A percentile compares a stretch with the other conserved stretches of the same genome.
Conservation (phyloP, 2,329 filamentous ascomycete species). For the Zopfia rhizophila region DNA sequence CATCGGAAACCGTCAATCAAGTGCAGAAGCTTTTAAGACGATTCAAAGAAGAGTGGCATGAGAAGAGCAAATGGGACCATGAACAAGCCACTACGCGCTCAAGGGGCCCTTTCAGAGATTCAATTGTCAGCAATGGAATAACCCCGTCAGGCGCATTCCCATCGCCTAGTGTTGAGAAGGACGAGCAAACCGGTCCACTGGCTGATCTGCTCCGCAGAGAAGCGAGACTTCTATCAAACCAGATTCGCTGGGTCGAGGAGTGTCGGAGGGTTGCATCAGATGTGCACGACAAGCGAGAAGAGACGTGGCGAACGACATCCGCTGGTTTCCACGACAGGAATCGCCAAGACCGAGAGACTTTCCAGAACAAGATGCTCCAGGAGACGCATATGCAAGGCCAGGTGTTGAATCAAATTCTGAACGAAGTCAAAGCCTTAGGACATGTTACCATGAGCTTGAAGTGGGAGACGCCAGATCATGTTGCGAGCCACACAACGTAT, state of each 20-base stretch:
- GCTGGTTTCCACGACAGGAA: slow-evolving; percentile 53
- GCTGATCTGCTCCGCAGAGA: slow-evolving; percentile 32
- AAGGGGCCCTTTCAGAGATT: slow-evolving; percentile 8
- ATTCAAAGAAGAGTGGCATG: slow-evolving; percentile 31
- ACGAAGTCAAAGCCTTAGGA: slow-evolving; percentile 38
- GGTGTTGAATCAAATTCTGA: slow-evolving; percentile 37
- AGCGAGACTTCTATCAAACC: slow-evolving; percentile 42
- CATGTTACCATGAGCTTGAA: slow-evolving; percentile 38
- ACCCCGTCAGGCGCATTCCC: slow-evolving; percentile 25
- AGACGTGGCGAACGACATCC: slow-evolving; percentile 53
- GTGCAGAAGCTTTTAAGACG: slow-evolving; percentile 22
- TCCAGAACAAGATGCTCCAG: slow-evolving; percentile 44
- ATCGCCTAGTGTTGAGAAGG: slow-evolving; percentile 20
- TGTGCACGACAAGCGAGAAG: slow-evolving; percentile 48
- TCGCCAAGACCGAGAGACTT: slow-evolving; percentile 46
- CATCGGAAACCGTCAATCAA: slow-evolving; percentile 27
- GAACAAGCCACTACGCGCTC: slow-evolving; percentile 12
- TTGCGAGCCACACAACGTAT: slow-evolving; percentile 15
- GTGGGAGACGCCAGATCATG: slow-evolving; percentile 35
- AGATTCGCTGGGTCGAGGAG: slow-evolving; percentile 52
- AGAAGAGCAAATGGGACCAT: slow-evolving; percentile 24
- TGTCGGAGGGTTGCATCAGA: slow-evolving; percentile 49
- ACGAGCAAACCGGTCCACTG: slow-evolving; percentile 20
- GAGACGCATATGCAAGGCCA: slow-evolving; percentile 45
- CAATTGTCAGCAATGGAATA: slow-evolving; percentile 6